Conservation (phyloP, 2,329 filamentous ascomycete species). For the Emergomyces africanus region DNA sequence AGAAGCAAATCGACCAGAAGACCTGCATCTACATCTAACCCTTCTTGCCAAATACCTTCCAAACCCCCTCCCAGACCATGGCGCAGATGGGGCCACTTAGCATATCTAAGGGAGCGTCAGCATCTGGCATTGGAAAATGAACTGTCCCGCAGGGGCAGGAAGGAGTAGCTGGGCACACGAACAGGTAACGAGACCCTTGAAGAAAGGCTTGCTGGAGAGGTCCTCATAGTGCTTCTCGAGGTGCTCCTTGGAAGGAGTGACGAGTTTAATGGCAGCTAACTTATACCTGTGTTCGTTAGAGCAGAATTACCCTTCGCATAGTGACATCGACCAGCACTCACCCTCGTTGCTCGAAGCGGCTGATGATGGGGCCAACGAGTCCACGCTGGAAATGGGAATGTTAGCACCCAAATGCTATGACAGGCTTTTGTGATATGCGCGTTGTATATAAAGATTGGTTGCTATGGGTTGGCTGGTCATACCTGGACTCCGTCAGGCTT, state of each 20-base stretch:
- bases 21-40: no score
- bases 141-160: not conserved
- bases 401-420: conserved; percentile 14
- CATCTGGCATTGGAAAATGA: conserved; percentile 1
- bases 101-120: conserved; percentile 58
- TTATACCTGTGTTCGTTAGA: conserved; percentile 58
- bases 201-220: conserved; percentile 91
- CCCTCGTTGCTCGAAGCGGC: conserved; percentile 95
- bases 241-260: conserved; percentile 79
- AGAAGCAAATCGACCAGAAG: no score
- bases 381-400: conserved; percentile 54
- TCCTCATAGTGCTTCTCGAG: conserved; percentile 97
- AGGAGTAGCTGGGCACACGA: conserved; percentile 27
- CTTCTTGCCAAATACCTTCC: no score
- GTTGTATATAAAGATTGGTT: not conserved
- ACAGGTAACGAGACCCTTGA: conserved; percentile 87
- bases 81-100: conserved; percentile 89
- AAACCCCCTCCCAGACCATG: conserved; percentile 99
- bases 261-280: conserved; percentile 95
- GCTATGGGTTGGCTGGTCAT: conserved; percentile 22
- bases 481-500: conserved; percentile 99
- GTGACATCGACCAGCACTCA: conserved; percentile 32
- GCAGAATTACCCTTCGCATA: not conserved
- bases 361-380: conserved; percentile 94
- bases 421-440: not conserved